Evolutionary conservation across 257 asterid species (phyloP), one percentile per base, ranked within the genome.

Genomic region (Vinca minor): DNA sequence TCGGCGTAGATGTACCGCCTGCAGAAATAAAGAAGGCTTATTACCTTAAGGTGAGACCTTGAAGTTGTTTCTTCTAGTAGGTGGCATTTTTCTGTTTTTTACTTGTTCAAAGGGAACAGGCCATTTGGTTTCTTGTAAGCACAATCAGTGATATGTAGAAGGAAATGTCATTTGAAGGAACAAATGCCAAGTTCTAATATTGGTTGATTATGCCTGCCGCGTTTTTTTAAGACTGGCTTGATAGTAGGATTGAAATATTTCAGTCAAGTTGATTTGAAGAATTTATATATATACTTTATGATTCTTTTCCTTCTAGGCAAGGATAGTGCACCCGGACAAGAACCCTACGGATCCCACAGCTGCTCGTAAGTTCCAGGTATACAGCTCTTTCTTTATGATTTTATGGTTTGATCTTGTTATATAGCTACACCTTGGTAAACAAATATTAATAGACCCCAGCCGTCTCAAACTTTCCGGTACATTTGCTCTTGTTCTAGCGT

Each of bases 311-410:
- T 66, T 65, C 59, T 70, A 88, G 95, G 95, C 95, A 68, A 89
- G 87, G 77, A 69, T 72, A 49, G 87, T 83, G 35, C 97, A 89
- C 70, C 95, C 97, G 34, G 97, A 89, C 83, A 89, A 85, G 80
- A 82, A 79, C 41, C 90, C 81, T 44, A 83, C 85, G 66, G 95
- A 89, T 74, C 89, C 92, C 25, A 71, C 79, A 69, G 89, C 97
- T 66, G 97, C 97, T 71, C 81, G 66, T 29, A 82, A 85, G 74
- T 89, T 89, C 79, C 91, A 74, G 75, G 97, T 89, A 75, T 47
- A 58, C 48, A n/a, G 46, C 61, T 56, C 15, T 36, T 4, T 41
- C 25, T 63, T 13, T n/a, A 28, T 29, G 10, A 36, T 44, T 4
- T 5, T 55, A 9, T 4, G n/a, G 8, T 8, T 46, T 59, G 52